phyloP scores from a whole-genome alignment of 495 filamentous ascomycete species.

The Usnea hakonensis region DNA sequence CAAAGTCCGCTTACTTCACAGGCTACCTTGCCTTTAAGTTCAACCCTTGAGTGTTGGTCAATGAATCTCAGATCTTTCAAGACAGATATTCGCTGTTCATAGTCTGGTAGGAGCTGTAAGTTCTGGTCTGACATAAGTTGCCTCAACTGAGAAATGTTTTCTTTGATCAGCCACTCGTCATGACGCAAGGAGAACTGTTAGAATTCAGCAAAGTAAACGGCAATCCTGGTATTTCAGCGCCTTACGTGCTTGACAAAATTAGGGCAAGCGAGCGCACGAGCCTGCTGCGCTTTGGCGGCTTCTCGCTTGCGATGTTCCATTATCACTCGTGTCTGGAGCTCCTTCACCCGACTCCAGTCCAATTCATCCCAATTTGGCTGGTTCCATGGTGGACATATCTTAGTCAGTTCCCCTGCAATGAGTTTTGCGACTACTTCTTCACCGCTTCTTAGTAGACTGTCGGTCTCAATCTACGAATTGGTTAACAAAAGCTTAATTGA shows the following conservation, averaged over 20 bases:
- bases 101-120: slow-evolving; percentile 92
- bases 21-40: slow-evolving; percentile 95
- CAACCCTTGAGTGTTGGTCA: slow-evolving; percentile 72
- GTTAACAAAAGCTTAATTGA: slow-evolving; percentile 37
- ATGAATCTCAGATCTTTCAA: slow-evolving; percentile 86
- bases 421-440: slow-evolving; percentile 35
- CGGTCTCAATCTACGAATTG: slow-evolving; percentile 25
- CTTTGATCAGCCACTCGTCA: slow-evolving; percentile 88
- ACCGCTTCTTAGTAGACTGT: slow-evolving; percentile 24
- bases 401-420: slow-evolving; percentile 53
- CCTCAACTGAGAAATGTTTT: slow-evolving; percentile 77
- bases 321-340: slow-evolving; percentile 65
- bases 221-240: not conserved
- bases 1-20: slow-evolving; percentile 55
- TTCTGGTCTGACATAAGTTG: slow-evolving; percentile 93
- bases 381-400: slow-evolving; percentile 62
- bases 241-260: slow-evolving; percentile 80
- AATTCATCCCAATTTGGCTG: slow-evolving; percentile 73
- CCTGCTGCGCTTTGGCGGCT: slow-evolving; percentile 48
- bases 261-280: slow-evolving; percentile 56
- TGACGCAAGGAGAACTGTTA: slow-evolving; percentile 78
- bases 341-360: slow-evolving; percentile 72
- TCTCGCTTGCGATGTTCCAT: slow-evolving; percentile 59
- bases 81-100: slow-evolving; percentile 88
- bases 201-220: slow-evolving; percentile 21